Percentiles rank a stretch among this genome's conserved stretches.
Conservation (phyloP, 768 basidiomycete genomes). For the Zangia roseola region DNA sequence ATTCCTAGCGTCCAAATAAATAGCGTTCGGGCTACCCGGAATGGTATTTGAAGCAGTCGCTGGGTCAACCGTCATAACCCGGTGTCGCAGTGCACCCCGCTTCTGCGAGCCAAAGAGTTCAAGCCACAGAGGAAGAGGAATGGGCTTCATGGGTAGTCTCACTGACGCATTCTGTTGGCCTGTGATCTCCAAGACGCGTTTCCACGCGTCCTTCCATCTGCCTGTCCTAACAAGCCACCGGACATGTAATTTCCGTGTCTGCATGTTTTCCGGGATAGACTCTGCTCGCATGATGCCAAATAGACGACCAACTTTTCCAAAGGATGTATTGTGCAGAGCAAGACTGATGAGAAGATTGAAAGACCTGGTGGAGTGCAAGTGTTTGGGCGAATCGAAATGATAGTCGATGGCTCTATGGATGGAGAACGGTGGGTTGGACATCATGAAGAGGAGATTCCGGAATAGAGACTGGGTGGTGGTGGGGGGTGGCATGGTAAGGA, state of each 20-base stretch:
- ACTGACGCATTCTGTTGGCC: slow-evolving; percentile 7
- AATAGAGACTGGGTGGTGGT: slow-evolving; percentile 36
- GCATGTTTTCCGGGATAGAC: slow-evolving; percentile 42
- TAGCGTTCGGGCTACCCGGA: no score
- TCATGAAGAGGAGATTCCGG: slow-evolving; percentile 25
- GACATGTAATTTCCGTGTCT: slow-evolving; percentile 56
- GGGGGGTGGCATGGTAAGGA: slow-evolving; percentile 27
- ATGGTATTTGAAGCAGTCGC: background rate
- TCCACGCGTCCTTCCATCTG: slow-evolving; percentile 60
- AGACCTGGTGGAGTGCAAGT: slow-evolving; percentile 38
- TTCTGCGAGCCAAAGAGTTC: slow-evolving; percentile 55
- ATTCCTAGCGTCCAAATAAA: background rate
- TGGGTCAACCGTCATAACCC: slow-evolving; percentile 3
- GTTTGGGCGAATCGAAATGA: slow-evolving; percentile 25
- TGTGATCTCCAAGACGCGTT: slow-evolving; percentile 31
- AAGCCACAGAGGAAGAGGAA: slow-evolving; percentile 55
- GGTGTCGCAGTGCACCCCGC: slow-evolving; percentile 32
- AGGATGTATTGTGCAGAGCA: slow-evolving; percentile 51
- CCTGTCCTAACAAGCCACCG: slow-evolving; percentile 58
- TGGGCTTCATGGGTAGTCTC: slow-evolving; percentile 4
- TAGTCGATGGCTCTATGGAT: slow-evolving; percentile 20
- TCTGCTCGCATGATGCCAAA: slow-evolving; percentile 47
- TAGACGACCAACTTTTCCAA: slow-evolving; percentile 45
- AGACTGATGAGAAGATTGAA: slow-evolving; percentile 46
- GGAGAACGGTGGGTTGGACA: slow-evolving; percentile 16